Base-by-base conservation (phyloP, 2,329 filamentous ascomycete species). In the Geosmithia morbida region DNA sequence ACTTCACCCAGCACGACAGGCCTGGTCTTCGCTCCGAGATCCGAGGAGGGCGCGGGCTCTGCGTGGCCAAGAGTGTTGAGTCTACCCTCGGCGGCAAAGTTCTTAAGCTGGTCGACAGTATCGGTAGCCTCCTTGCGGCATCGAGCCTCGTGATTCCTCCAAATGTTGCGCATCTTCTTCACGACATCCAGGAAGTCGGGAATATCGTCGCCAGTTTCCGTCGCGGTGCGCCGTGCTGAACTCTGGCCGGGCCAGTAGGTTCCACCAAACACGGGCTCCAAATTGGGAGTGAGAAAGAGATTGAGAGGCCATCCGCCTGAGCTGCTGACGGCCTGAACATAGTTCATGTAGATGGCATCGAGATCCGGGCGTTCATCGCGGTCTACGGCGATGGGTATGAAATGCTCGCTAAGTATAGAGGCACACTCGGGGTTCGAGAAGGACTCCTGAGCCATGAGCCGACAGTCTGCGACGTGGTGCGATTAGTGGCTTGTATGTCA, bases 311-410 rank as follows among this genome's bases (percentile, higher is more conserved):
- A 97, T 40, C 92, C 92, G 10, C 88, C 90, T 2, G 79, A 83
- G 18, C 85, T 88, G 49, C 85, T 94, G 11, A 92, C 90, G 1
- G 90, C 90, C 61, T 96, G 88, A 41, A 95, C 83, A 63, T 95
- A 98, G 67, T 95, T 95, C 87, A 96, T 96, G 63, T 97, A 97
- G 53, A 97, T 89, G 51, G 85, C 81, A 59, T 98, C 92, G 53
- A 97, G 80, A 59, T 97, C 89, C 8, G 90, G 90, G 22, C 90
- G 81, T 65, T 95, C 87, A 65, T 98, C 92, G 50, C 89, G 80
- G 64, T 98, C 92, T 57, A 97, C 78, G 56, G 96, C 85, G 61
- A 97, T 81, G 3, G 92, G 90, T 43, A 98, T 79, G 62, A 97
- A 98, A 49, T 79, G 77, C 51, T 82, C 72, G 67, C 97, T 98